Percentiles rank a stretch among this genome's conserved stretches.
phyloP scores from a whole-genome alignment of 192 early-diverging fungal genomes.

The Coemansia asiatica region DNA sequence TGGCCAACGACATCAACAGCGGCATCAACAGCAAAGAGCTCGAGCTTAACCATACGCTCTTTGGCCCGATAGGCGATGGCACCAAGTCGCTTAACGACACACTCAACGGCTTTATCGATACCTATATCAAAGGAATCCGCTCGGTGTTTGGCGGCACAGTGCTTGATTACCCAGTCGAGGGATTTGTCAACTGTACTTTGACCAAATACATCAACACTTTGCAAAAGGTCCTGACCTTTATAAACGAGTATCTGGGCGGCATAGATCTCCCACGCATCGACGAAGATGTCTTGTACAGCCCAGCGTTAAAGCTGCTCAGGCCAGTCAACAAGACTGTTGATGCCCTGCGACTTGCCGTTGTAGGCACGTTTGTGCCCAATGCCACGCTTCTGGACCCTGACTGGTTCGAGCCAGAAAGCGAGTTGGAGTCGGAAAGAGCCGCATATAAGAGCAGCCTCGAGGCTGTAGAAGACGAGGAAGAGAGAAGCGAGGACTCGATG shows the following conservation, averaged over 20 bases:
- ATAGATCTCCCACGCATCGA: constrained; percentile 34
- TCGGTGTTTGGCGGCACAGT: constrained; percentile 39
- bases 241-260: constrained; percentile 37
- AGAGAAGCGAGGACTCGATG: constrained; percentile 5
- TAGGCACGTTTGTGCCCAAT: constrained; percentile 43
- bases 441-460: neutral
- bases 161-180: constrained; percentile 38
- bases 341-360: constrained; percentile 19
- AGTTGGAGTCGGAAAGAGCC: neutral
- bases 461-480: neutral
- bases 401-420: constrained; percentile 17
- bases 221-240: constrained; percentile 36
- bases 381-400: constrained; percentile 28
- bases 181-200: constrained; percentile 53
- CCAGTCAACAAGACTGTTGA: constrained; percentile 38
- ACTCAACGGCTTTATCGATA: constrained; percentile 38
- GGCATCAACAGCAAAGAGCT: constrained; percentile 20
- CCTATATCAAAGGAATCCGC: constrained; percentile 35
- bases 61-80: constrained; percentile 43
- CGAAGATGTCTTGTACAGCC: constrained; percentile 21
- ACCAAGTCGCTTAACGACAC: constrained; percentile 36
- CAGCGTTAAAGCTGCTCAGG: constrained; percentile 14
- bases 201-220: constrained; percentile 44
- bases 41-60: constrained; percentile 29
- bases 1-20: constrained; percentile 38